Percentiles rank a stretch among this genome's conserved stretches.
These are phyloP conservation scores for Marasmius sp. DNA, from an alignment of 1,284 basidiomycete species.

Conservation along the genomic window DNA sequence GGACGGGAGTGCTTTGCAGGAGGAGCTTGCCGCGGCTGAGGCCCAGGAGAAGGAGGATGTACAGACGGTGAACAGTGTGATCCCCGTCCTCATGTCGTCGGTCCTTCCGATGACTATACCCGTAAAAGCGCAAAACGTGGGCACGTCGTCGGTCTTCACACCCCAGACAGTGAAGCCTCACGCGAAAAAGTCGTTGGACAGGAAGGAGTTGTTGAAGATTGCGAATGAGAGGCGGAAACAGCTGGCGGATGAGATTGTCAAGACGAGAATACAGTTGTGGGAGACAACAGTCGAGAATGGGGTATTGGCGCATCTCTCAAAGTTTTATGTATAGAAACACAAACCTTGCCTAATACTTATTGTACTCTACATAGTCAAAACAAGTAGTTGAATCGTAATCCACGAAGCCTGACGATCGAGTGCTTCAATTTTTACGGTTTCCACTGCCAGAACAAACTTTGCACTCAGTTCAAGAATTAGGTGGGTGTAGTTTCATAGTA, in stretches of 20 bases:
- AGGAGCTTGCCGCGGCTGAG: conserved; percentile 4
- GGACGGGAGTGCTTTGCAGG: neutral
- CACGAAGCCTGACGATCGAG: too few relatives aligned
- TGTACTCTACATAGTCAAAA: too few relatives aligned
- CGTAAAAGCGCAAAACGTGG: neutral
- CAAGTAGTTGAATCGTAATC: too few relatives aligned
- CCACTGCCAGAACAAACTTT: too few relatives aligned
- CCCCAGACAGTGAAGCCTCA: conserved; percentile 3
- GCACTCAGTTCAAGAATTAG: neutral
- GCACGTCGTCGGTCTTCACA: conserved; percentile 7
- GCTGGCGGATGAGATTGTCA: conserved; percentile 55
- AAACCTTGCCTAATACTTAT: too few relatives aligned
- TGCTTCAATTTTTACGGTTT: too few relatives aligned
- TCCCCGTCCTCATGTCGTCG: conserved; percentile 5
- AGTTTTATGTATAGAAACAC: conserved; percentile 27
- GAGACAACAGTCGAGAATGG: conserved; percentile 74
- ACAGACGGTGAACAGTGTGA: neutral
- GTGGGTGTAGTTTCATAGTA: conserved; percentile 1
- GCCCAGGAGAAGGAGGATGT: conserved; percentile 23
- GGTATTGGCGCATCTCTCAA: conserved; percentile 53
- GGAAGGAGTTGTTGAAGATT: conserved; percentile 46
- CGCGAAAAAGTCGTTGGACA: conserved; percentile 16
- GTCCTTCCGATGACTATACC: conserved; percentile 5
- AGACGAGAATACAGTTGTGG: conserved; percentile 67
- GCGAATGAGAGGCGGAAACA: conserved; percentile 53